Base-by-base conservation (phyloP, 495 filamentous ascomycete genomes). In the Sphaerosporella brunnea region DNA sequence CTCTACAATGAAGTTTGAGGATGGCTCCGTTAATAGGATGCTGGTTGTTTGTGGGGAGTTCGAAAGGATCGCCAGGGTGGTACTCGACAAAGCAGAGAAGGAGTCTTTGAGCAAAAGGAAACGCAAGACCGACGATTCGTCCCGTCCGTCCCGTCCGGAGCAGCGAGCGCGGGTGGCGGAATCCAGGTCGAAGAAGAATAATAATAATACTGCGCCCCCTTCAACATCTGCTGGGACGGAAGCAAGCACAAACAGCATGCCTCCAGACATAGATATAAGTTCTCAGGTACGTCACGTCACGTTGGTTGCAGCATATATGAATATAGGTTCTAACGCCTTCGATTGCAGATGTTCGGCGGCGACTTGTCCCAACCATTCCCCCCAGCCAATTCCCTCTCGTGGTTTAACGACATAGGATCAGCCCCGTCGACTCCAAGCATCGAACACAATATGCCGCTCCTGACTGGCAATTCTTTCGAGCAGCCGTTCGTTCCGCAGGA, bases 401-500 rank as follows among this genome's bases (percentile, higher is more conserved):
- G 61, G 51, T 63, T 66, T n/a, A 64, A 60, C 34, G 62, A 63
- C 42, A 54, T 69, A 53, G 62, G 57, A 18, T 58, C 61, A 23
- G 50, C 63, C 19, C 26, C 26, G 35, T 1, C 15, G 4, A 15
- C 43, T 19, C 30, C 43, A 9, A 20, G 2, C 28, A 36, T 18
- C 25, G 21, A 15, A 9, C 43, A 15, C 1, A 69, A 20, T 68
- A 67, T 48, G 61, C 60, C 7, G 16, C 16, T 73, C 1, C 59
- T 63, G n/a, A 61, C 62, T 16, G 63, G 70, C 50, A 62, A 60
- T 35, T 65, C 67, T 19, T 86, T 85, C 60, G 84, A 94, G 59
- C 85, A 94, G 52, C 86, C 87, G 1, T 84, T 93, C 56, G 80
- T 96, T 36, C 90, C 90, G n/a, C 85, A 88, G 55, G 92, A 96